phyloP scores from a whole-genome alignment of 2,329 filamentous ascomycete genomes.

The Sodiomyces alkalinus region DNA sequence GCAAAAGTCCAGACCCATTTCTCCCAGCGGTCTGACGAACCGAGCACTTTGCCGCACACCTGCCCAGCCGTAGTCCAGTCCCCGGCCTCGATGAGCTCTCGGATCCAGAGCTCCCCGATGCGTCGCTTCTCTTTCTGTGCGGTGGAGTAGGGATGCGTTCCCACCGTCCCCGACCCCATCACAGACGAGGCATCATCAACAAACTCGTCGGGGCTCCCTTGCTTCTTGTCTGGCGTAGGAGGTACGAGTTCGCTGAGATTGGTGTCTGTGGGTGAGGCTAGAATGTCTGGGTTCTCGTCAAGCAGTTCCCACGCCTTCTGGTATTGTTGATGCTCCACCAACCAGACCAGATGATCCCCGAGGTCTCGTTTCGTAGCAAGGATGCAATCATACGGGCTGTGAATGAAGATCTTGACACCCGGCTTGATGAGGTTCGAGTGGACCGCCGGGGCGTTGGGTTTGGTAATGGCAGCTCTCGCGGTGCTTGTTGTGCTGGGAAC shows the following conservation, averaged over 20 bases:
- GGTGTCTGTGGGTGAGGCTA: constrained; percentile 26
- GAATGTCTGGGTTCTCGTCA: constrained; percentile 70
- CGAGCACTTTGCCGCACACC: constrained; percentile 69
- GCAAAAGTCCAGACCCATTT: constrained; percentile 93
- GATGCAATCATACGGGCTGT: constrained; percentile 95
- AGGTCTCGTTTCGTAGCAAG: constrained; percentile 77
- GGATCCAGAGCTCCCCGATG: constrained; percentile 87
- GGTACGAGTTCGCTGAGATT: constrained; percentile 22
- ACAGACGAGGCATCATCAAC: constrained; percentile 58
- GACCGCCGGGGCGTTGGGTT: constrained; percentile 11
- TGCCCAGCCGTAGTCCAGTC: constrained; percentile 69
- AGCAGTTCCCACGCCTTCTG: constrained; percentile 79
- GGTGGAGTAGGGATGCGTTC: constrained; percentile 5
- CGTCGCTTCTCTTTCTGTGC: constrained; percentile 77
- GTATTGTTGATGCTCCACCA: constrained; percentile 68
- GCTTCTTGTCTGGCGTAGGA: constrained; percentile 24
- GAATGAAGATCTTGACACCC: constrained; percentile 69
- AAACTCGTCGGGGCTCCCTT: constrained; percentile 41
- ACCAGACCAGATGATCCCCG: constrained; percentile 72
- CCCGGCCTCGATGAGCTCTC: constrained; percentile 60
- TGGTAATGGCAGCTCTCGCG: constrained; percentile 8
- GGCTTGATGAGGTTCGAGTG: constrained; percentile 41
- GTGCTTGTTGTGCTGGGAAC: constrained; percentile 22
- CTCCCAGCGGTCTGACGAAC: constrained; percentile 73
- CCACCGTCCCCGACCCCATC: constrained; percentile 36